Evolutionary conservation across 192 early-diverging fungal genomes (phyloP).

Genomic region (Tieghemiomyces parasiticus): DNA sequence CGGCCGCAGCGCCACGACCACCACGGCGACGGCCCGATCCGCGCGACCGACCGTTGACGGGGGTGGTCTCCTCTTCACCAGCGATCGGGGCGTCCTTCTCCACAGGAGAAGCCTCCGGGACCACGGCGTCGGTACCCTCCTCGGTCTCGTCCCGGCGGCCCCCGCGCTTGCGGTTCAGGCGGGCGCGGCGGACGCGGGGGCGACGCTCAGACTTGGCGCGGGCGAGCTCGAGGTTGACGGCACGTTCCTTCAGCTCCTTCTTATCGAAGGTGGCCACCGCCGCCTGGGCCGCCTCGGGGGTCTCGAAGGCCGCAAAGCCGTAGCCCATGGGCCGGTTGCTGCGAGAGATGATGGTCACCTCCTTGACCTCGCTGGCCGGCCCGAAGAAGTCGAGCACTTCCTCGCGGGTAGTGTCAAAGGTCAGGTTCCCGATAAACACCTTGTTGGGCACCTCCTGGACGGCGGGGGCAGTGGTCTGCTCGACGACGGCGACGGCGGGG

Average conservation of each 20-base stretch:
- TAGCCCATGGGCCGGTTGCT: slow-evolving; percentile 77
- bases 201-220: slow-evolving; percentile 38
- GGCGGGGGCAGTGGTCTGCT: background rate
- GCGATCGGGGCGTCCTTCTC: slow-evolving; percentile 1
- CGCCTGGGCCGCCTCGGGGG: slow-evolving; percentile 47
- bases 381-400: slow-evolving; percentile 64
- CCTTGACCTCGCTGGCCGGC: slow-evolving; percentile 46
- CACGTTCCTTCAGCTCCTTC: slow-evolving; percentile 71
- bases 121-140: slow-evolving; percentile 4
- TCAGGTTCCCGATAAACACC: slow-evolving; percentile 92
- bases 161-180: slow-evolving; percentile 15
- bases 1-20: slow-evolving; percentile 19
- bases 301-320: slow-evolving; percentile 81
- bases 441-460: slow-evolving; percentile 37
- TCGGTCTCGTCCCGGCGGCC: slow-evolving; percentile 18
- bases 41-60: background rate
- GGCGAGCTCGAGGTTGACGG: slow-evolving; percentile 84
- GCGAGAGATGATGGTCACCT: slow-evolving; percentile 69
- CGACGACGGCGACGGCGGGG: background rate
- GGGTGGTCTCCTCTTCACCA: background rate
- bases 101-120: background rate
- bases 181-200: slow-evolving; percentile 16
- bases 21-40: slow-evolving; percentile 24
- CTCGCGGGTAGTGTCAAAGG: slow-evolving; percentile 73
- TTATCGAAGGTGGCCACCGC: slow-evolving; percentile 60